These are phyloP conservation scores for Gentiana dahurica DNA, from an alignment of 257 asterid species.

Conservation along the genomic window DNA sequence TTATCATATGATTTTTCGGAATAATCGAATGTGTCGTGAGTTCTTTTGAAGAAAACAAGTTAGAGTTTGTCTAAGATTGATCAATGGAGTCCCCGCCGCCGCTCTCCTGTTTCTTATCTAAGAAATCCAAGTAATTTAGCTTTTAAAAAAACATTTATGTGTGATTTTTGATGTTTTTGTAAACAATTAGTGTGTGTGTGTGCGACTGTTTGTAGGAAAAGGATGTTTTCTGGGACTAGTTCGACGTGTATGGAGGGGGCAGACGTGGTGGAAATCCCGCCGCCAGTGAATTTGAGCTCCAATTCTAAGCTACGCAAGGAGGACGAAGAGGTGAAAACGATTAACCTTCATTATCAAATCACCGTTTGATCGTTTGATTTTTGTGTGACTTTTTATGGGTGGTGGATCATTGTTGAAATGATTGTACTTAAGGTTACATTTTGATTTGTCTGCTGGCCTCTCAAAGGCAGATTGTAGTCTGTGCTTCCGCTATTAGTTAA, in stretches of 20 bases:
- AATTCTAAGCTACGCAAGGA: constrained; percentile 28
- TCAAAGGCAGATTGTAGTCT: too few relatives aligned
- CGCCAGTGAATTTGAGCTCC: constrained; percentile 30
- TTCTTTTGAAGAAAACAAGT: not conserved
- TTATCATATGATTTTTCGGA: not conserved
- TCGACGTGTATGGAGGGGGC: constrained; percentile 50
- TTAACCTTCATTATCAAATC: not conserved
- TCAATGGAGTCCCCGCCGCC: constrained; percentile 71
- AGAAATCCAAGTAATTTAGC: constrained; percentile 35
- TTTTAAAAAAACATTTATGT: not conserved
- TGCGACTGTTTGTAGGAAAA: constrained; percentile 39
- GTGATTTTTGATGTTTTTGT: not conserved
- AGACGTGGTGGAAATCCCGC: constrained; percentile 47
- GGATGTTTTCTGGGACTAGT: constrained; percentile 46
- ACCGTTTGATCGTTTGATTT: not conserved
- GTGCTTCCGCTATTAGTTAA: too few relatives aligned
- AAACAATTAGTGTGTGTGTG: not conserved
- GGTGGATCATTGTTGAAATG: not conserved
- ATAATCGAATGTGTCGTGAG: constrained; percentile 1
- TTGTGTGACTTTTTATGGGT: not conserved
- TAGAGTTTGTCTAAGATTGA: not conserved
- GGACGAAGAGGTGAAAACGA: constrained; percentile 38
- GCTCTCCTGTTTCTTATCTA: constrained; percentile 28
- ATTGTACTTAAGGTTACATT: not conserved
- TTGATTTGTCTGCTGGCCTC: too few relatives aligned